Conservation (phyloP, 176 grass and related monocot species). For the Neostapfia colusana region DNA sequence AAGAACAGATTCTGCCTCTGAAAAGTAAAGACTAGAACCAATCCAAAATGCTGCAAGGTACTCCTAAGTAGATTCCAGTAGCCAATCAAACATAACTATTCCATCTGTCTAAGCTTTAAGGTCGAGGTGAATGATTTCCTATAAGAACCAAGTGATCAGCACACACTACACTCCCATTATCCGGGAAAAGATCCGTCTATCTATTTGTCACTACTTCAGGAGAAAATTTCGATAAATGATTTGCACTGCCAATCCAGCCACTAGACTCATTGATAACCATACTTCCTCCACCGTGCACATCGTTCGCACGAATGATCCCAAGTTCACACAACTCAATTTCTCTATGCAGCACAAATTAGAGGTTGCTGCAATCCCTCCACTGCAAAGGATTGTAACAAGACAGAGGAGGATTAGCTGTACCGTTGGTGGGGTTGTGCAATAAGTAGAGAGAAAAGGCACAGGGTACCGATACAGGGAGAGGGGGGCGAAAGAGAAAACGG, state of each 20-base stretch:
- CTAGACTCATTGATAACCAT: neutral
- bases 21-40: neutral
- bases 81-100: neutral
- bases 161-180: neutral
- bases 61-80: neutral
- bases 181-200: neutral
- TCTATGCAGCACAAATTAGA: neutral
- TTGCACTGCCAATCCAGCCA: neutral
- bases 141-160: neutral
- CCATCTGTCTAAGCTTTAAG: neutral
- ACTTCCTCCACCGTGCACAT: neutral
- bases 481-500: neutral
- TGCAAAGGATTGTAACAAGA: neutral
- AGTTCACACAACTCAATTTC: neutral
- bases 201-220: neutral
- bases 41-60: slow-evolving; percentile 2
- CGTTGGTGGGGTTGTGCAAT: neutral
- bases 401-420: no score
- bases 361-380: neutral
- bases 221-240: neutral
- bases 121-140: neutral
- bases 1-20: neutral
- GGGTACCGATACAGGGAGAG: neutral
- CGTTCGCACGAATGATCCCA: neutral
- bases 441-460: neutral